phyloP scores from a whole-genome alignment of 495 filamentous ascomycete species.

The Aspergillus steynii region DNA sequence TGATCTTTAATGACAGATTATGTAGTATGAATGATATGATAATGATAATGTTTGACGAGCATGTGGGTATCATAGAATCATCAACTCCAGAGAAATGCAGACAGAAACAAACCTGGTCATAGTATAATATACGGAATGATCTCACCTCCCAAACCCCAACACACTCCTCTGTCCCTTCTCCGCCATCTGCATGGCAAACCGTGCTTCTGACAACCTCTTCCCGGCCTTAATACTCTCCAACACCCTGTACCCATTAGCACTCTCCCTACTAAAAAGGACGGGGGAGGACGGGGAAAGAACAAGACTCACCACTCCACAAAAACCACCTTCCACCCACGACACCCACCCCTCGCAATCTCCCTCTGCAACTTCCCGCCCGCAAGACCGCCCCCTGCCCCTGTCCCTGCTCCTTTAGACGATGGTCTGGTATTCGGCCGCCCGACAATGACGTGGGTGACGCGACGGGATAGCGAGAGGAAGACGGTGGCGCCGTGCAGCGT shows the following conservation, averaged over 20 bases:
- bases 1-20: conserved; percentile 9
- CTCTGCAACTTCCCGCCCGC: conserved; percentile 79
- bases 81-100: conserved; percentile 28
- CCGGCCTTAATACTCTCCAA: conserved; percentile 77
- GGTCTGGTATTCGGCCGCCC: conserved; percentile 54
- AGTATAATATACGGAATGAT: too few species aligned
- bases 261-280: neutral
- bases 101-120: too few species aligned
- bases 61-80: conserved; percentile 25
- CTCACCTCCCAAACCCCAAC: conserved; percentile 22
- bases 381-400: conserved; percentile 69
- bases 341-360: conserved; percentile 65
- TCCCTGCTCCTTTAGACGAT: conserved; percentile 1
- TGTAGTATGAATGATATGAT: conserved; percentile 18
- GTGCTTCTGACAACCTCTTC: conserved; percentile 70
- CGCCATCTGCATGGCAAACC: conserved; percentile 65
- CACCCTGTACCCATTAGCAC: conserved; percentile 50
- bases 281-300: conserved; percentile 9
- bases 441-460: conserved; percentile 86
- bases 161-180: conserved; percentile 64
- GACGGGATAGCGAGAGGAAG: conserved; percentile 66
- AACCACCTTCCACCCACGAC: conserved; percentile 73
- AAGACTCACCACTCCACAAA: conserved; percentile 75
- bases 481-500: conserved; percentile 69
- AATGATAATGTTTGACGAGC: conserved; percentile 28